Evolutionary conservation across 2,329 filamentous ascomycete genomes (phyloP).

Genomic region (Dothideomycetes sp.): DNA sequence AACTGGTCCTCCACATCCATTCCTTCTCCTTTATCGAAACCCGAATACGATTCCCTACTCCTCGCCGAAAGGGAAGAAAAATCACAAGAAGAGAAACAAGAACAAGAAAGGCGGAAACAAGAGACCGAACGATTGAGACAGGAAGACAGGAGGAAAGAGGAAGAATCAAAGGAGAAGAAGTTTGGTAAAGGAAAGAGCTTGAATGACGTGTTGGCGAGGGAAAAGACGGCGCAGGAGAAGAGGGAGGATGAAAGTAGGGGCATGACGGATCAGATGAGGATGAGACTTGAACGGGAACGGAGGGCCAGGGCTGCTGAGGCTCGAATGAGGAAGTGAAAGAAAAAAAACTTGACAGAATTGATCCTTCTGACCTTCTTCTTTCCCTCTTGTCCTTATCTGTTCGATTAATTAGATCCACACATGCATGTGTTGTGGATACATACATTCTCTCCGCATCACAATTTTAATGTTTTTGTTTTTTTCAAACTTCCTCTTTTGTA

Average conservation of each 20-base stretch:
- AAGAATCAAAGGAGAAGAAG: slow-evolving; percentile 42
- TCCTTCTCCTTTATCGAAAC: slow-evolving; percentile 59
- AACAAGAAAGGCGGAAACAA: slow-evolving; percentile 54
- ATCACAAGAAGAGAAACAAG: slow-evolving; percentile 54
- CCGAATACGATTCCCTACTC: slow-evolving; percentile 60
- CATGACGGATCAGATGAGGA: slow-evolving; percentile 77
- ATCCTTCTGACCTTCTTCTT: neutral
- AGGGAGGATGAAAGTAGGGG: slow-evolving; percentile 77
- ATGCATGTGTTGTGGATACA: too few relatives aligned
- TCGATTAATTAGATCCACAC: too few relatives aligned
- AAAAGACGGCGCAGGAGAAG: slow-evolving; percentile 62
- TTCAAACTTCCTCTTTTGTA: too few relatives aligned
- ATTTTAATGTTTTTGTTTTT: too few relatives aligned
- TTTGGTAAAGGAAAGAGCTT: slow-evolving; percentile 43
- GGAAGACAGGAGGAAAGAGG: slow-evolving; percentile 53
- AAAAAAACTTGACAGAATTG: neutral
- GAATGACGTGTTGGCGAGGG: slow-evolving; percentile 39
- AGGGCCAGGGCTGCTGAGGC: slow-evolving; percentile 88
- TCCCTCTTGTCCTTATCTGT: too few relatives aligned
- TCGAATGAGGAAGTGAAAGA: slow-evolving; percentile 43
- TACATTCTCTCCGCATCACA: too few relatives aligned
- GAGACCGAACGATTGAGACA: slow-evolving; percentile 64
- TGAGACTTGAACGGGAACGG: slow-evolving; percentile 76
- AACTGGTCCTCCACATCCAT: slow-evolving; percentile 71
- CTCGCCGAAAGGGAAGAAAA: slow-evolving; percentile 62